Base-by-base conservation (phyloP, 192 early-diverging fungal species). In the Coemansia sp. region DNA sequence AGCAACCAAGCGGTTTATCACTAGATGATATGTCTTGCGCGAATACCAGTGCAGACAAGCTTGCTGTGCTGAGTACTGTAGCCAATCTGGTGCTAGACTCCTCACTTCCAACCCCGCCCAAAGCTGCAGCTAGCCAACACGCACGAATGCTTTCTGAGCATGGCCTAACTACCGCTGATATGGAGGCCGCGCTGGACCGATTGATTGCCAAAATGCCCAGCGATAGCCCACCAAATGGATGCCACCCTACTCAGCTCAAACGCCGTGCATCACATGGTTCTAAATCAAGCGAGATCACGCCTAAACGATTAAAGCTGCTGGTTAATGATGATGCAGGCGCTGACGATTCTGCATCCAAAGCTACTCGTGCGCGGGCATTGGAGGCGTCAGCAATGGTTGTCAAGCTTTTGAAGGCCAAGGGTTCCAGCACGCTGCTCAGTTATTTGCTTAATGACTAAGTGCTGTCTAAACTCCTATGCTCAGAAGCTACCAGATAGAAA, bases 381-480 rank as follows among this genome's bases (percentile, higher is more conserved):
- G 54, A 47, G 6, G 57, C 63, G 18, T 52, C 59, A 8, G 42
- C 44, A 9, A 50, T 72, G 51, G 44, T 75, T 12, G 31, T 5
- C 10, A 43, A 14, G 0, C 65, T 75, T 15, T 28, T 68, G 23
- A 54, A 48, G 35, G 42, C 31, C 20, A 75, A 68, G 30, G 65
- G 72, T 14, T 23, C 53, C 9, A 50, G 54, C 35, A 65, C 65
- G 33, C 52, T 75, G 18, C 48, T 75, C 26, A 51, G 38, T 31
- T 75, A 68, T 36, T 49, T 75, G 37, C 42, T 70, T 5, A 55
- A n/a, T 26, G 50, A 50, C 5, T 63, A 47, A 53, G 16, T 18
- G 23, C 23, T 1, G 23, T 26, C 23, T 26, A 4, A 4, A 26
- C 23, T 26, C 4, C 4, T 26, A 26, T 26, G 23, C 23, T 3